Conservation (phyloP, 1,284 basidiomycete species). For the Cerioporus squamosus region DNA sequence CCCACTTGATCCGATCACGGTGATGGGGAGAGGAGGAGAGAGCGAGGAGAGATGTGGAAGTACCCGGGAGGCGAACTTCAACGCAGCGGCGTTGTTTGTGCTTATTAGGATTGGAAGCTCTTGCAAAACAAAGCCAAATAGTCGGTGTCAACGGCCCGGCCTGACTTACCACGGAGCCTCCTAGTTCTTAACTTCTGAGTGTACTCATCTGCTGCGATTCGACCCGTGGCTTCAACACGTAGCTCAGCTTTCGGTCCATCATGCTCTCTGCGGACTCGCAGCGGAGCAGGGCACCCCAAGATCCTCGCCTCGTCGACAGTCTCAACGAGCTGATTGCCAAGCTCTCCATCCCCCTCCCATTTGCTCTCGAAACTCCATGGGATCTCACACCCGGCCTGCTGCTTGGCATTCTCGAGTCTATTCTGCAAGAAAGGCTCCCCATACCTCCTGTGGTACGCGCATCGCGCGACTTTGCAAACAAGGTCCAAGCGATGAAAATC, state of each 20-base stretch:
- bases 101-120: too few relatives aligned
- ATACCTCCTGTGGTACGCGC: constrained; percentile 46
- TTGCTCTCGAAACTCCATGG: constrained; percentile 52
- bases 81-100: too few relatives aligned
- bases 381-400: constrained; percentile 75
- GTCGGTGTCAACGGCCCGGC: too few relatives aligned
- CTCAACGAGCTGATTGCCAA: constrained; percentile 53
- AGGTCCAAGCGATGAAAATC: constrained; percentile 70
- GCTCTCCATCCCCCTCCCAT: constrained; percentile 54
- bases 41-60: too few relatives aligned
- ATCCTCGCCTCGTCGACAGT: constrained; percentile 26
- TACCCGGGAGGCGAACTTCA: too few relatives aligned
- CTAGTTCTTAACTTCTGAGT: too few relatives aligned
- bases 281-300: not conserved
- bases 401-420: constrained; percentile 64
- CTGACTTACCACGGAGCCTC: too few relatives aligned
- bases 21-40: too few relatives aligned
- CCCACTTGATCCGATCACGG: too few relatives aligned
- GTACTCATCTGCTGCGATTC: too few relatives aligned
- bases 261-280: not conserved
- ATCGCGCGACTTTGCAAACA: constrained; percentile 42
- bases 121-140: too few relatives aligned
- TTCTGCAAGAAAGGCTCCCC: constrained; percentile 53
- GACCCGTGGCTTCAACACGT: too few relatives aligned
- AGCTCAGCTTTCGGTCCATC: not conserved